These are phyloP conservation scores for Aethionema arabicum DNA, from an alignment of 345 rosid species.

Conservation along the genomic window DNA sequence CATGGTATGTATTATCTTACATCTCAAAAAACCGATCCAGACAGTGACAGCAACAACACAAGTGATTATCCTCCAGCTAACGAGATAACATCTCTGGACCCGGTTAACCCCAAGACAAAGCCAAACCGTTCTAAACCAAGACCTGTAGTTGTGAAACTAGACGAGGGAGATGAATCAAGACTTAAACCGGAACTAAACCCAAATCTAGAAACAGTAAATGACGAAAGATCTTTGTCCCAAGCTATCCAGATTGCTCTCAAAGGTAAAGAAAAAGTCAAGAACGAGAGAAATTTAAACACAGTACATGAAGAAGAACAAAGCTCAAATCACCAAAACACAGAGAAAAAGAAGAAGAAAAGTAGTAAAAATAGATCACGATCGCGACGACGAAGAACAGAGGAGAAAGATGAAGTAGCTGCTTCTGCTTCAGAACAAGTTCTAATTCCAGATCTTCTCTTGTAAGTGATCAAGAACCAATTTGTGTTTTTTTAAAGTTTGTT, in stretches of 20 bases:
- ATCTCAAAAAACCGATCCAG: slow-evolving; percentile 42
- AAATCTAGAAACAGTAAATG: slow-evolving; percentile 29
- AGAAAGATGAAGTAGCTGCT: slow-evolving; percentile 28
- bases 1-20: slow-evolving; percentile 82
- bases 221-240: slow-evolving; percentile 51
- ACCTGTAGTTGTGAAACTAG: slow-evolving; percentile 87
- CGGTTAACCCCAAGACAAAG: slow-evolving; percentile 51
- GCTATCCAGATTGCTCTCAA: slow-evolving; percentile 63
- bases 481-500: slow-evolving; percentile 7
- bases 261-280: slow-evolving; percentile 24
- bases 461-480: neutral
- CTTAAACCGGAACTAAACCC: slow-evolving; percentile 24
- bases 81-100: slow-evolving; percentile 42
- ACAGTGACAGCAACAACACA: slow-evolving; percentile 2
- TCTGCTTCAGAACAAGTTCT: slow-evolving; percentile 42
- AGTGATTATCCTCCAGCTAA: slow-evolving; percentile 70
- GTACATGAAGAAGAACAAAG: slow-evolving; percentile 3
- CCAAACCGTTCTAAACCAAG: slow-evolving; percentile 59
- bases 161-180: slow-evolving; percentile 53
- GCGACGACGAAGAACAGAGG: slow-evolving; percentile 33
- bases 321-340: slow-evolving; percentile 15
- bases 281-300: neutral
- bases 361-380: slow-evolving; percentile 51
- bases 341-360: slow-evolving; percentile 54
- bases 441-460: slow-evolving; percentile 79